Evolutionary conservation across 2,329 filamentous ascomycete genomes (phyloP).

Genomic region (Sarocladium strictum): DNA sequence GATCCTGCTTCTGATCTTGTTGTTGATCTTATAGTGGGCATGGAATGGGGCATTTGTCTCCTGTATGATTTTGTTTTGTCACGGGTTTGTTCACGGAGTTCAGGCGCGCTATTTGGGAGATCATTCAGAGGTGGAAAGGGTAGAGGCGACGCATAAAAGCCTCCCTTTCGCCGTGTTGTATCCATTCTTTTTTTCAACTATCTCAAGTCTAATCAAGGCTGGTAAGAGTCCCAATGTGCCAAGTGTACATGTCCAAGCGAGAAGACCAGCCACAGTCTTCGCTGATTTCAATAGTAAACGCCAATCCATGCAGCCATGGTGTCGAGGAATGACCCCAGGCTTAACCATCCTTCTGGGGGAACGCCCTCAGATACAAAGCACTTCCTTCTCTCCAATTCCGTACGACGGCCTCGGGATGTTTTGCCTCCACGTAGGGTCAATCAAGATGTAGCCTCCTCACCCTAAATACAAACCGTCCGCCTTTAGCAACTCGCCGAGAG

Average conservation of each 20-base stretch:
- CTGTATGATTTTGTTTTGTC: background rate
- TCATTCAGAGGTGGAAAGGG: background rate
- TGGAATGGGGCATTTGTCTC: too few species aligned
- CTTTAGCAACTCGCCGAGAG: constrained; percentile 48
- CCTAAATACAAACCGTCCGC: constrained; percentile 37
- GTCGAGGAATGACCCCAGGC: background rate
- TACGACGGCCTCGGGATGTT: background rate
- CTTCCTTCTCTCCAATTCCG: background rate
- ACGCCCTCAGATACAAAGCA: background rate
- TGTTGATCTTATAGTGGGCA: constrained; percentile 52
- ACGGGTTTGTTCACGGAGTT: background rate
- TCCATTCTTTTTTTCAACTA: background rate
- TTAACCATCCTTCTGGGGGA: background rate
- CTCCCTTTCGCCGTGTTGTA: background rate
- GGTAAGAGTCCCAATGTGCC: background rate
- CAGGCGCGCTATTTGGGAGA: background rate
- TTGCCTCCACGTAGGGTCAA: too few species aligned
- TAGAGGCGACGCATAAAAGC: background rate
- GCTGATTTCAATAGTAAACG: background rate
- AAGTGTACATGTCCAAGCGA: background rate
- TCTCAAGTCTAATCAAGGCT: background rate
- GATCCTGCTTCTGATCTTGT: constrained; percentile 76
- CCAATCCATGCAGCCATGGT: constrained; percentile 1
- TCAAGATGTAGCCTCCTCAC: too few species aligned
- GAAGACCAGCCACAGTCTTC: background rate